Base-by-base conservation (phyloP, 805 yeast genomes). In the Tetrapisispora namnaoensis region DNA sequence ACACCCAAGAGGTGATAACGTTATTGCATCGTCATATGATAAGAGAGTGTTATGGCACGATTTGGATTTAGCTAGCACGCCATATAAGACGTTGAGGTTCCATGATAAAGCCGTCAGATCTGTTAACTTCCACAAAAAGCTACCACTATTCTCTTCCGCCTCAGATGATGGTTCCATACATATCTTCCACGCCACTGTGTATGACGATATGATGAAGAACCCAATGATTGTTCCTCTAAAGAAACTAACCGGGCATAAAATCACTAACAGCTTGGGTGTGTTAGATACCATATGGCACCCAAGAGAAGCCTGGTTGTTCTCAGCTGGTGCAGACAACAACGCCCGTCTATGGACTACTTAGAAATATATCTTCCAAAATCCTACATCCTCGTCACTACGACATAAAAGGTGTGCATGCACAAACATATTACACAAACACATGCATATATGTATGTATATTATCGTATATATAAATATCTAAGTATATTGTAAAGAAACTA, bases 11-110 rank as follows among this genome's bases (percentile, higher is more conserved):
- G 99, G 99, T 49, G 98, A 93, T 66, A 90, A 93, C 61, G 80
- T 93, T 47, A 70, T 93, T 53, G 95, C 96, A 14, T 86, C 91
- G 8, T 88, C 97, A 2, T 93, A 79, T 66, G 99, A 93, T 68
- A 89, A 90, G 74, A 78, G 97, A 57, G 95, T 93, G 5, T 76
- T 90, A 55, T 93, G 99, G 99, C 98, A 91, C 62, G 99, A 93
- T 74, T 71, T 91, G 62, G 99, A 93, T 67, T 75, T 95, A 53
- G 75, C 86, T 42, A 73, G 77, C 49, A 87, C 95, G 44, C 99
- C 99, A 30, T 93, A 89, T 73, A 93, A 95, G 74, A 91, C 96
- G 0, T 74, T 93, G 61, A 78, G 99, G 66, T 93, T 90, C 70
- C 99, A 93, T 66, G 89, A 86, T 48, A 86, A 83, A 67, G 99